phyloP scores from a whole-genome alignment of 1,139 yeast species.

The Geotrichum carabidarum region DNA sequence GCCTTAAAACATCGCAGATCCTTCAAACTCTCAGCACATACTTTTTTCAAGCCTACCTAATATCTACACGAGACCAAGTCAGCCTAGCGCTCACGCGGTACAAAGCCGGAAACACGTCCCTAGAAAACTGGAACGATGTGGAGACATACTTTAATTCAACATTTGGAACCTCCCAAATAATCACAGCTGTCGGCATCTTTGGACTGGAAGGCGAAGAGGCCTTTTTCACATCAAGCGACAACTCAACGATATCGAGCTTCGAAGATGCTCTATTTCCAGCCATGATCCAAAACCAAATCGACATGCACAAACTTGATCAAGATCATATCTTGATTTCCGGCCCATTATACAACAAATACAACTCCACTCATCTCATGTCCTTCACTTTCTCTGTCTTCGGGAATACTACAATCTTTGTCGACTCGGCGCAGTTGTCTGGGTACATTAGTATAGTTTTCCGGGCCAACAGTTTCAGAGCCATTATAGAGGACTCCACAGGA shows the following conservation, averaged over 20 bases:
- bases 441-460: constrained; percentile 62
- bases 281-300: background rate
- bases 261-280: constrained; percentile 20
- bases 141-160: constrained; percentile 51
- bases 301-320: background rate
- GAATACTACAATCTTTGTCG: constrained; percentile 62
- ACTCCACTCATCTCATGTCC: constrained; percentile 44
- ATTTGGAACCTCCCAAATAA: constrained; percentile 36
- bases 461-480: constrained; percentile 50
- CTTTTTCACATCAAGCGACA: constrained; percentile 37
- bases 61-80: constrained; percentile 57
- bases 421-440: constrained; percentile 60
- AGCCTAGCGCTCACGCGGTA: constrained; percentile 57
- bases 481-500: constrained; percentile 49
- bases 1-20: constrained; percentile 73
- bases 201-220: constrained; percentile 46
- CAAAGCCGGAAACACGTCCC: constrained; percentile 65
- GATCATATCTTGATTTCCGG: constrained; percentile 27
- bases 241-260: constrained; percentile 3
- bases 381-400: constrained; percentile 67
- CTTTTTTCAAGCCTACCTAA: constrained; percentile 65
- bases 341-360: constrained; percentile 12
- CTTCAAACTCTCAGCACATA: constrained; percentile 59
- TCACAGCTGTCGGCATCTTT: constrained; percentile 63
- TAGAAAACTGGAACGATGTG: constrained; percentile 45